Evolutionary conservation across 2,329 filamentous ascomycete species (phyloP), one percentile per base, ranked within the genome.

Genomic region (Colletotrichum aenigma): DNA sequence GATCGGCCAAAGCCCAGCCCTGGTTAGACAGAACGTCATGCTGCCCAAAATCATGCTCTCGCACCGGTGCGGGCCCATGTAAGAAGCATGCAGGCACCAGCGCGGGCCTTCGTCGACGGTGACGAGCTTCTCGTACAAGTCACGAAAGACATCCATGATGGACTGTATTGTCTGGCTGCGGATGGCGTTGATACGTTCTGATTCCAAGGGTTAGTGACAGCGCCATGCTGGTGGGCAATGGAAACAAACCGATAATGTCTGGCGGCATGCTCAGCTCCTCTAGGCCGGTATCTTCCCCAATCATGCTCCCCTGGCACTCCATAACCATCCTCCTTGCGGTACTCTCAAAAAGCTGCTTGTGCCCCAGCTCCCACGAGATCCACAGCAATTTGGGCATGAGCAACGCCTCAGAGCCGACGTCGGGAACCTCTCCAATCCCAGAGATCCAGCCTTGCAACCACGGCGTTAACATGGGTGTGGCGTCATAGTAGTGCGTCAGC

Each of bases 41-140:
- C 83, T 84, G 2, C 83, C 82, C 1, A 84, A 77, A 10, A 84
- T 84, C 82, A 84, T 85, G 26, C 82, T 84, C 48, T 85, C 83
- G 73, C 83, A 85, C 10, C 81, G 78, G 65, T 84, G 83, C 7
- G 79, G 82, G 1, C 82, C 83, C 81, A 83, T 83, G 78, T 79
- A 84, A 6, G 79, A 78, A 2, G 83, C 82, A 69, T 84, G 81
- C 1, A 77, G 78, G 36, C 83, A 84, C 82, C 82, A 84, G 12
- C 83, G 79, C 4, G 81, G 80, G 24, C 78, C 78, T 65, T 83
- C 82, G 56, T 83, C 81, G 7, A 82, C 81, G 8, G 79, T 78
- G 7, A 81, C 66, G 3, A 83, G 78, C 26, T 79, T 76, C 15
- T 80, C 79, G 1, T 79, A 72, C 76, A 82, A 77, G 21, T 80